phyloP scores from a whole-genome alignment of 2,329 filamentous ascomycete species.

The Nectriaceae sp. region DNA sequence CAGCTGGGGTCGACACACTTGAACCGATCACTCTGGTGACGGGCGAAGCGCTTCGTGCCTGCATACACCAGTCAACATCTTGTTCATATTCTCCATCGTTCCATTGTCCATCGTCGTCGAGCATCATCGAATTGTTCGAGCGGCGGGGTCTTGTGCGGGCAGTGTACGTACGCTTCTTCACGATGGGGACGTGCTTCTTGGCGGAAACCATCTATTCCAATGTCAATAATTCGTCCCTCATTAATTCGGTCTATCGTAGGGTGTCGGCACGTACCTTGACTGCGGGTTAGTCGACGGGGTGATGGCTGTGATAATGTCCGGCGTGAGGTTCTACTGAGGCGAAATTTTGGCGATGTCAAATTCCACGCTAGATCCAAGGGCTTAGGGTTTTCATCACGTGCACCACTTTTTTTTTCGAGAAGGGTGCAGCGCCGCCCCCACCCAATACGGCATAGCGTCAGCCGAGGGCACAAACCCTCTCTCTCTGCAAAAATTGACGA shows the following conservation, averaged over 20 bases:
- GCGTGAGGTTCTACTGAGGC: conserved; percentile 36
- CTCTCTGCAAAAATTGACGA: conserved; percentile 24
- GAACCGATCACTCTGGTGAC: conserved; percentile 98
- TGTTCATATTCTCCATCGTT: conserved; percentile 3
- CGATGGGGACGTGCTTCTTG: conserved; percentile 99
- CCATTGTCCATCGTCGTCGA: conserved; percentile 16
- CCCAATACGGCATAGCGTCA: conserved; percentile 30
- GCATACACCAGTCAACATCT: conserved; percentile 44
- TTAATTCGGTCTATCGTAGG: conserved; percentile 10
- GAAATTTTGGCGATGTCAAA: conserved; percentile 39
- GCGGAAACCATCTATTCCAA: conserved; percentile 86
- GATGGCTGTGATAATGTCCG: conserved; percentile 38
- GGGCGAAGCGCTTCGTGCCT: conserved; percentile 94
- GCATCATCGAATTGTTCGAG: conserved; percentile 16
- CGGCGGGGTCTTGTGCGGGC: conserved; percentile 13
- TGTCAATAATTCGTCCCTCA: conserved; percentile 31
- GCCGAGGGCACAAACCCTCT: conserved; percentile 38
- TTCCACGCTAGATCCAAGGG: conserved; percentile 33
- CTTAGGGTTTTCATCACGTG: conserved; percentile 39
- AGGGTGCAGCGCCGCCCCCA: conserved; percentile 11
- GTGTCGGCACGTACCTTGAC: conserved; percentile 40
- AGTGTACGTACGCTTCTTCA: conserved; percentile 97
- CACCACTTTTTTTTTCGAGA: conserved; percentile 13
- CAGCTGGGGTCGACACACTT: conserved; percentile 87
- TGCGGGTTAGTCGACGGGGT: conserved; percentile 37